phyloP scores from a whole-genome alignment of 306 rosid species.

The Spatholobus suberectus region DNA sequence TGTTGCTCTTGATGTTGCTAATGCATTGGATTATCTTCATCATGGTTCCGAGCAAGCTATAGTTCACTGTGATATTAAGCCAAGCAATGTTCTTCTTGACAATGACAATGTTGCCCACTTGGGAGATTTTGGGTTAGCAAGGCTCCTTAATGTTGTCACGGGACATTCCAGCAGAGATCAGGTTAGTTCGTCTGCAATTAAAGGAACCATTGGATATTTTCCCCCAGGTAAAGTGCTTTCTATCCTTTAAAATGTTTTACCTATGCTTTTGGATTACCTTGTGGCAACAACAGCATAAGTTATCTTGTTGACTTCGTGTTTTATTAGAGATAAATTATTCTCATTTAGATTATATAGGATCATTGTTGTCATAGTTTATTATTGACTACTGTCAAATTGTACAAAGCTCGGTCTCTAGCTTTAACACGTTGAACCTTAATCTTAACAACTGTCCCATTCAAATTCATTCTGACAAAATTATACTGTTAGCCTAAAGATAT shows the following conservation, averaged over 20 bases:
- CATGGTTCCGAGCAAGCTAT: constrained; percentile 36
- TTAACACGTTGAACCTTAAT: too few relatives aligned
- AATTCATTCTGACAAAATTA: too few relatives aligned
- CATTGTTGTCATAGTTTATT: background rate
- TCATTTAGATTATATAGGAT: background rate
- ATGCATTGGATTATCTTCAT: constrained; percentile 55
- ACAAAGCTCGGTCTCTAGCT: too few relatives aligned
- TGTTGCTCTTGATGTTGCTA: constrained; percentile 54
- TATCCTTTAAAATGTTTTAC: background rate
- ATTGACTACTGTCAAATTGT: too few relatives aligned
- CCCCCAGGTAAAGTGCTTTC: constrained; percentile 40
- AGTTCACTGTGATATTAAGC: constrained; percentile 60
- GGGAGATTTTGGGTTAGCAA: constrained; percentile 62
- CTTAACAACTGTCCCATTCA: too few relatives aligned
- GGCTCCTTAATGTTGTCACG: constrained; percentile 16
- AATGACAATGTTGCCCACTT: constrained; percentile 45
- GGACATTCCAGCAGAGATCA: constrained; percentile 9
- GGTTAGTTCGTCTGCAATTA: constrained; percentile 29
- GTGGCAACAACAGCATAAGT: background rate
- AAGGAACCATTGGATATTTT: constrained; percentile 49
- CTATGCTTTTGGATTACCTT: background rate
- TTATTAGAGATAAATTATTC: background rate
- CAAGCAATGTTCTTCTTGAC: constrained; percentile 55
- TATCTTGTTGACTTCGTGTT: background rate
- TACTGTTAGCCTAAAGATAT: too few relatives aligned